Conservation (phyloP, 1,284 basidiomycete genomes). For the Ustilago hordei region DNA sequence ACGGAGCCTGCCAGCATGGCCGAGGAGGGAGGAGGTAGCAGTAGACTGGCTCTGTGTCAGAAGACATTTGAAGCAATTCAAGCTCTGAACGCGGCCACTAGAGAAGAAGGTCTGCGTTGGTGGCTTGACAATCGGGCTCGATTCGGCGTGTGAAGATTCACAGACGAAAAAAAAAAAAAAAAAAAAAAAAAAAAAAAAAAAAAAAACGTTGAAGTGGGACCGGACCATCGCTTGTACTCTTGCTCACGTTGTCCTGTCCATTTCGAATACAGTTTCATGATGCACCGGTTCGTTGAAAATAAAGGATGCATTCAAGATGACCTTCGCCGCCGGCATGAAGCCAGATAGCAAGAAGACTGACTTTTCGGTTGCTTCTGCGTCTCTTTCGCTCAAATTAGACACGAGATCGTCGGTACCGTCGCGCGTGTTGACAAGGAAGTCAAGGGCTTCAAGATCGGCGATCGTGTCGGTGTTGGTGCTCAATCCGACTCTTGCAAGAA, state of each 20-base stretch:
- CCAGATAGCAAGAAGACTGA: not conserved
- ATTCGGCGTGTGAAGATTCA: constrained; percentile 52
- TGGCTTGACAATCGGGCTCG: constrained; percentile 60
- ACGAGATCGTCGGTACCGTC: constrained; percentile 76
- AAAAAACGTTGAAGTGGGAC: too few relatives aligned
- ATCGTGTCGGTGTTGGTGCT: constrained; percentile 77
- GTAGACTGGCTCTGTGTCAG: constrained; percentile 45
- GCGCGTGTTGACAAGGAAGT: constrained; percentile 71
- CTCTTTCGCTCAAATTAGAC: constrained; percentile 60
- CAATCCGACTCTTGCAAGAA: constrained; percentile 74
- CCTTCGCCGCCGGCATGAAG: constrained; percentile 12
- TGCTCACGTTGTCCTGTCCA: too few relatives aligned
- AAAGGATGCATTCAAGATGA: not conserved
- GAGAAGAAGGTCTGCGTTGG: constrained; percentile 66
- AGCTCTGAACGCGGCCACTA: constrained; percentile 62
- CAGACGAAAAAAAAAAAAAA: not conserved
- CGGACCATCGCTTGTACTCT: too few relatives aligned
- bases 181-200: too few relatives aligned
- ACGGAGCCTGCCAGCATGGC: not conserved
- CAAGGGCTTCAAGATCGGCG: constrained; percentile 74
- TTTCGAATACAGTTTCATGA: too few relatives aligned
- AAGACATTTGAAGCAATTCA: constrained; percentile 58
- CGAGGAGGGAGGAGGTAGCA: constrained; percentile 12
- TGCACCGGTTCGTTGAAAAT: not conserved
- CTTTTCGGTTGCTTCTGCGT: not conserved